Conservation (phyloP, 495 filamentous ascomycete species). For the Alectoria sarmentosa region DNA sequence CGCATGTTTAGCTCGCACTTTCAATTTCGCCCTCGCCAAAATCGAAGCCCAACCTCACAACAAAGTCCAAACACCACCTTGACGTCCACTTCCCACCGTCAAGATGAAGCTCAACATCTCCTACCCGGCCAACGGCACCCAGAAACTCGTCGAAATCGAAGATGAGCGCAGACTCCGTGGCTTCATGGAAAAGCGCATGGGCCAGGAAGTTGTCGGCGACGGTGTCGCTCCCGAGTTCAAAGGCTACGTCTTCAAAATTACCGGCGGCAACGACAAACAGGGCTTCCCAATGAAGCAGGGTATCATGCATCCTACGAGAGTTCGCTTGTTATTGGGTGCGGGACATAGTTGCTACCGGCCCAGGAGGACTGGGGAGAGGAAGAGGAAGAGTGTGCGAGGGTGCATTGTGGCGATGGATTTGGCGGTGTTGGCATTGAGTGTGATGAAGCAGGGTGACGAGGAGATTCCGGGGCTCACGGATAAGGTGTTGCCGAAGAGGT, state of each 20-base stretch:
- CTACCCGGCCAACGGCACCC: constrained; percentile 96
- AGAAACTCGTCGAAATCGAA: constrained; percentile 97
- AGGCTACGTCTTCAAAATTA: constrained; percentile 97
- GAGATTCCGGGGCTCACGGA: constrained; percentile 96
- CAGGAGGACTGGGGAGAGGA: constrained; percentile 94
- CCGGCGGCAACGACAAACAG: constrained; percentile 99
- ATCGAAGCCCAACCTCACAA: constrained; percentile 2
- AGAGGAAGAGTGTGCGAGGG: constrained; percentile 95
- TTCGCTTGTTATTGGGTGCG: constrained; percentile 84
- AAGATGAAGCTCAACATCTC: constrained; percentile 95
- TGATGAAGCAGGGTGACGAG: constrained; percentile 94
- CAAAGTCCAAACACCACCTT: constrained; percentile 27
- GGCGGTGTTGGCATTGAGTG: constrained; percentile 80
- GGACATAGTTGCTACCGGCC: constrained; percentile 98
- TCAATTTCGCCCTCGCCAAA: constrained; percentile 12
- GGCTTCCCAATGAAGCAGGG: constrained; percentile 99
- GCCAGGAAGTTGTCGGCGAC: constrained; percentile 89
- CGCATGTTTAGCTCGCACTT: constrained; percentile 20
- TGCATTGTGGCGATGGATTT: constrained; percentile 97
- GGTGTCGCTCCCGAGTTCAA: constrained; percentile 97
- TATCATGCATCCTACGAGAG: constrained; percentile 96
- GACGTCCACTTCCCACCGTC: constrained; percentile 36
- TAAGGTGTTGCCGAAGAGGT: constrained; percentile 91
- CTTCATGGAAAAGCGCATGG: constrained; percentile 94
- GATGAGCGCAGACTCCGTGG: constrained; percentile 90